Base-by-base conservation (phyloP, 2,329 filamentous ascomycete genomes). In the Cladosporium sp. region DNA sequence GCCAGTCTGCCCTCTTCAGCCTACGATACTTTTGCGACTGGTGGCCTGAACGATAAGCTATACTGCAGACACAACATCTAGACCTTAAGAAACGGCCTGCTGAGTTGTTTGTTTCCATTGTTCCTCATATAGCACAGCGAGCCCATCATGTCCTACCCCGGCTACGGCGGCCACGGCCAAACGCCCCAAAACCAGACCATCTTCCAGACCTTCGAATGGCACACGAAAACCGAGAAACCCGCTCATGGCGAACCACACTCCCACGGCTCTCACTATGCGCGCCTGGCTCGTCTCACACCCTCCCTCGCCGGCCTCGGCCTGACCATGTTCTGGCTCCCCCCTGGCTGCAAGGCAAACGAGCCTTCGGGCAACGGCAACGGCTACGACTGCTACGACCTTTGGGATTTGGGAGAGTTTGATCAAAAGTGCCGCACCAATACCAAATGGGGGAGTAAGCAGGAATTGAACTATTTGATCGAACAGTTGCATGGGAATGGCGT, bases 141-240 rank as follows among this genome's bases (percentile, higher is more conserved):
- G 12, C 13, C 39, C 18, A 42, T 27, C 39, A 42, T 42, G 39
- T 27, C 19, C 39, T 42, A 16, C 32, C 32, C 32, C n/a, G 32
- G 32, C 32, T 16, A 35, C 9, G 32, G 32, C 9, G 13, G 15
- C 13, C 47, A 7, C 22, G 22, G 22, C 45, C 47, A 7, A 25
- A 65, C 62, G 12, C 56, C 62, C 2, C 56, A 60, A 38, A 69
- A 68, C 54, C 39, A 45, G 19, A 77, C 80, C 45, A 78, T 88
- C 68, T 76, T 88, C 57, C 83, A 88, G 65, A 80, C 74, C 11
- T 88, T 86, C 62, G 85, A 88, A 69, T 88, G 85, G 85, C 82
- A 88, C 61, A 74, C 81, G 4, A 81, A 82, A 2, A 75, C 60
- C 8, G 45, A 55, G n/a, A 59, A 61, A n/a, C 59, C 62, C 1